These are phyloP conservation scores for Isochrysis galbana DNA, from an alignment of 78 protist genomes.

Conservation along the genomic window DNA sequence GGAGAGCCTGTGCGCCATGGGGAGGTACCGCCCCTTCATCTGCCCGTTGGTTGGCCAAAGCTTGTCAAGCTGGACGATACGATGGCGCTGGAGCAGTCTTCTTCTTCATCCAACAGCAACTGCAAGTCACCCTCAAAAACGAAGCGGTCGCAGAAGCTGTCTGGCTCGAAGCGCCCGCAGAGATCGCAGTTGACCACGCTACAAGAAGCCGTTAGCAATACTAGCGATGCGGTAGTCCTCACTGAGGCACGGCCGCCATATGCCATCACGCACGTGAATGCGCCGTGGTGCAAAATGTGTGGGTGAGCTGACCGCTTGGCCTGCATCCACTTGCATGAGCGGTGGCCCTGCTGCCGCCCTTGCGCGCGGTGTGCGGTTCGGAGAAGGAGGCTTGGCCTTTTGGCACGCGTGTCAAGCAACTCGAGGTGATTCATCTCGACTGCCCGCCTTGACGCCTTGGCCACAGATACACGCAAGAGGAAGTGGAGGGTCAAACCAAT, in stretches of 20 bases:
- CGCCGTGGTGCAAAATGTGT: not conserved
- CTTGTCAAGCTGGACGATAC: no score
- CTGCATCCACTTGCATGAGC: not conserved
- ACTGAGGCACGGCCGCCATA: not conserved
- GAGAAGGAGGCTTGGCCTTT: no score
- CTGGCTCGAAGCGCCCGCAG: not conserved
- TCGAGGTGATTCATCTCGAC: not conserved
- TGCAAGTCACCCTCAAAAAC: no score
- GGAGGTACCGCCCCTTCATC: not conserved
- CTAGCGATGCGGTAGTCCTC: not conserved
- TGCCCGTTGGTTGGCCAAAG: not conserved
- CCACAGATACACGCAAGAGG: not conserved
- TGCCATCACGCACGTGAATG: slow-evolving; percentile 2
- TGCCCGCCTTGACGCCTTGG: not conserved
- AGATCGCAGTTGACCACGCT: not conserved
- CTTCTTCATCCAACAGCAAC: no score
- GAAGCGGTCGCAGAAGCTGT: not conserved
- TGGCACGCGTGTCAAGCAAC: no score
- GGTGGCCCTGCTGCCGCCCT: no score
- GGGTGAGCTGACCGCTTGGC: not conserved
- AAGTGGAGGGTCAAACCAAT: not conserved
- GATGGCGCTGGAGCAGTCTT: no score
- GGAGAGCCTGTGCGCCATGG: not conserved
- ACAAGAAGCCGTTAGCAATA: not conserved
- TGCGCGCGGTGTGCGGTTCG: no score